A percentile compares a stretch with the other conserved stretches of the same genome.
These are phyloP conservation scores for Citrullus colocynthis DNA, from an alignment of 306 rosid species.

Conservation along the genomic window DNA sequence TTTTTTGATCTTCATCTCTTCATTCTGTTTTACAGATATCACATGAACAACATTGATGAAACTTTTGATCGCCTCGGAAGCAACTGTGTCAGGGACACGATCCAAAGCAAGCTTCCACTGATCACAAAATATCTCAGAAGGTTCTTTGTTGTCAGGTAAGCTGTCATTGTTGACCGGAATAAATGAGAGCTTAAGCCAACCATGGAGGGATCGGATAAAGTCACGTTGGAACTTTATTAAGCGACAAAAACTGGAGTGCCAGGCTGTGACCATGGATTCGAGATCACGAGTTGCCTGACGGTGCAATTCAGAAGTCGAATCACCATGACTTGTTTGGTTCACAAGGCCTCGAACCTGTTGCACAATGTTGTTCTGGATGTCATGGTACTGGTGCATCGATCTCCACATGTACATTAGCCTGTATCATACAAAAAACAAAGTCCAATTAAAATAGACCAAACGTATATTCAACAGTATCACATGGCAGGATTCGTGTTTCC, in stretches of 20 bases:
- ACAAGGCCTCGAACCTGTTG: conserved; percentile 96
- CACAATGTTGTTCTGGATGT: conserved; percentile 76
- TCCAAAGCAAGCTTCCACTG: conserved; percentile 98
- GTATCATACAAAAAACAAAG: conserved; percentile 11
- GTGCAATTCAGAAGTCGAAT: conserved; percentile 78
- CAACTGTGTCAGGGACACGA: conserved; percentile 94
- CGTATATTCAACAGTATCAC: background rate
- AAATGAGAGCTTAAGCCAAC: conserved; percentile 87
- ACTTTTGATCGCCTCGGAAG: conserved; percentile 94
- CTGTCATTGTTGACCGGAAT: conserved; percentile 53
- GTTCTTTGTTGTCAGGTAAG: conserved; percentile 27
- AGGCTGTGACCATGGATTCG: conserved; percentile 70
- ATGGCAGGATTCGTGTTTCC: background rate
- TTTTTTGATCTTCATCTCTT: conserved; percentile 72
- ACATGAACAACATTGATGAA: conserved; percentile 76
- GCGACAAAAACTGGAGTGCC: conserved; percentile 90
- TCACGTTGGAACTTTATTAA: conserved; percentile 76
- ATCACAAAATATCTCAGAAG: conserved; percentile 63
- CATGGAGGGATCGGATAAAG: conserved; percentile 58
- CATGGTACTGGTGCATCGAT: conserved; percentile 85
- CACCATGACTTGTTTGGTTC: conserved; percentile 46
- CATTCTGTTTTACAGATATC: conserved; percentile 59
- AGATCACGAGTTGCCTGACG: conserved; percentile 96
- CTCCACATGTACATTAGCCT: conserved; percentile 98
- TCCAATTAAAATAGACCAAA: background rate